Evolutionary conservation across 2,329 filamentous ascomycete genomes (phyloP).

Genomic region (Diplocarpon rosae): DNA sequence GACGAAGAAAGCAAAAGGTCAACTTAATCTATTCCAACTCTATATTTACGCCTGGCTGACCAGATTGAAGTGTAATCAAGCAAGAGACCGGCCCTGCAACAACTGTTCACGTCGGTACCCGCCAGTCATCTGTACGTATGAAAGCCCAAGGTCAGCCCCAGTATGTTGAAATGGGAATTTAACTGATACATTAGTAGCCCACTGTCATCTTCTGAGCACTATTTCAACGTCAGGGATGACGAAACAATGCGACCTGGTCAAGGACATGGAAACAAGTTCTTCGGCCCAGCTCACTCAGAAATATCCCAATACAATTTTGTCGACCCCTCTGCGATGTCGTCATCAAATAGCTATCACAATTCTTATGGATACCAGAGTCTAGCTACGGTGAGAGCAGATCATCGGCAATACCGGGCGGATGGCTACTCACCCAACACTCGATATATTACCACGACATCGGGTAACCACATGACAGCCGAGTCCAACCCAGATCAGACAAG

Average conservation of each 20-base stretch:
- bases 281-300: constrained; percentile 8
- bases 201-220: constrained; percentile 8
- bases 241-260: neutral
- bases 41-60: constrained; percentile 10
- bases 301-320: constrained; percentile 6
- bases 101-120: constrained; percentile 21
- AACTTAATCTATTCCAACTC: neutral
- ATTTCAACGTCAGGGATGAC: constrained; percentile 7
- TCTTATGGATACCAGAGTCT: constrained; percentile 7
- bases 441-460: constrained; percentile 5
- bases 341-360: constrained; percentile 5
- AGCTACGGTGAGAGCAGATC: constrained; percentile 7
- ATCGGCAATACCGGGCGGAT: constrained; percentile 6
- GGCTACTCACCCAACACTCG: neutral
- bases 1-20: constrained; percentile 21
- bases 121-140: constrained; percentile 19
- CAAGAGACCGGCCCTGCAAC: constrained; percentile 19
- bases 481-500: constrained; percentile 12
- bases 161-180: neutral
- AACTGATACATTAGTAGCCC: constrained; percentile 12
- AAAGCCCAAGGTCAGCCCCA: constrained; percentile 12
- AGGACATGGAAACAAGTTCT: neutral
- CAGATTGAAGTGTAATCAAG: constrained; percentile 18
- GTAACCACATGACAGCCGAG: constrained; percentile 5
- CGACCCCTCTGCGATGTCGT: constrained; percentile 4